These are phyloP conservation scores for Melocanna baccifera DNA, from an alignment of 176 grass and related monocot genomes.

Conservation along the genomic window DNA sequence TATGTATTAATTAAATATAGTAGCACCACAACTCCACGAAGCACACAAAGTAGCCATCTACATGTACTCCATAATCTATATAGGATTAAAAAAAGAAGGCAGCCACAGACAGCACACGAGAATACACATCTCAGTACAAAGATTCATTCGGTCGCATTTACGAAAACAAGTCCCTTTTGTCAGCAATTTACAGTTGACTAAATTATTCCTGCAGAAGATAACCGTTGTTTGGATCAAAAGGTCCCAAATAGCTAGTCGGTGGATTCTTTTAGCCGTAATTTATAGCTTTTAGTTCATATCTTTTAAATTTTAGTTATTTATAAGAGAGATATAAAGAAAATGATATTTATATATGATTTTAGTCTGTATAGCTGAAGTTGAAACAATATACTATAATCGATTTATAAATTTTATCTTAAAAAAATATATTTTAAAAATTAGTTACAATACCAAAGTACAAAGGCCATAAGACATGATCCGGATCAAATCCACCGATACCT, in stretches of 20 bases:
- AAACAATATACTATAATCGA: no score
- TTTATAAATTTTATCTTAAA: no score
- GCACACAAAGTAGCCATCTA: neutral
- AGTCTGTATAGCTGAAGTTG: no score
- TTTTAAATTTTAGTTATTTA: no score
- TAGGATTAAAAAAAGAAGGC: neutral
- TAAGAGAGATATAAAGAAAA: no score
- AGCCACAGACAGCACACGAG: conserved; percentile 27
- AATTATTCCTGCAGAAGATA: neutral
- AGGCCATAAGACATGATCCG: accelerated
- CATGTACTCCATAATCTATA: neutral
- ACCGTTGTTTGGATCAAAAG: conserved; percentile 16
- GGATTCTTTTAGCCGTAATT: no score
- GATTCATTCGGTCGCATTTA: neutral
- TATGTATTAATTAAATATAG: no score
- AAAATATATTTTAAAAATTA: no score
- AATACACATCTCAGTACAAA: conserved; percentile 6
- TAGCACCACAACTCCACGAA: neutral
- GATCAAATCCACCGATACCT: neutral
- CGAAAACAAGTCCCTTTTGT: neutral
- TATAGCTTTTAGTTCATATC: no score
- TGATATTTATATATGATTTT: no score
- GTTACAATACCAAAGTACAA: no score
- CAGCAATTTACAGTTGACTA: neutral
- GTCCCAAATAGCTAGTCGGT: neutral